Percentiles rank a stretch among this genome's conserved stretches.
Evolutionary conservation across 306 rosid species (phyloP).

Genomic region (Acacia acuminata): DNA sequence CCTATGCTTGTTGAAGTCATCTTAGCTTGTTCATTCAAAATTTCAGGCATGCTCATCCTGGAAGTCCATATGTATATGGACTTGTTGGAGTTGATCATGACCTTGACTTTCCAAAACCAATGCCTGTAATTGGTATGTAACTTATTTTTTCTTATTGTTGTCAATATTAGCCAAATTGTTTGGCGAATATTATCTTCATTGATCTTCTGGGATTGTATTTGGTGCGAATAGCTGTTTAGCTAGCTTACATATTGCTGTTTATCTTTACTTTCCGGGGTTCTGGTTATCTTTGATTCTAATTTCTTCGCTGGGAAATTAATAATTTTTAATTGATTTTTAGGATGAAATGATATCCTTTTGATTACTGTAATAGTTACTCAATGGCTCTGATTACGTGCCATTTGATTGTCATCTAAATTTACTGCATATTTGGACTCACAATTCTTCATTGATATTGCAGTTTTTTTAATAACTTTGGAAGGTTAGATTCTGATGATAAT

Average conservation of each 20-base stretch:
- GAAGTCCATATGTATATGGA: constrained; percentile 95
- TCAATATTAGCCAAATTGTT: not conserved
- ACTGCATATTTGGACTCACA: not conserved
- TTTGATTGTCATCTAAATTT: not conserved
- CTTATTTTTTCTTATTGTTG: not conserved
- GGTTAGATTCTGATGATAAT: constrained; percentile 16
- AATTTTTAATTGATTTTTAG: not conserved
- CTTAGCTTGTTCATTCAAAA: constrained; percentile 9
- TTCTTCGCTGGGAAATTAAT: not conserved
- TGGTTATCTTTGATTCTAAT: not conserved
- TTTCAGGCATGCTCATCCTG: constrained; percentile 98
- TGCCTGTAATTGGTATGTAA: constrained; percentile 89
- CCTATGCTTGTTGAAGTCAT: not conserved
- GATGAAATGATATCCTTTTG: not conserved
- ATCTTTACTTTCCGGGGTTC: not conserved
- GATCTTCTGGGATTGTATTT: not conserved
- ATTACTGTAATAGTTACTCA: not conserved
- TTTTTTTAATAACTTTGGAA: not conserved
- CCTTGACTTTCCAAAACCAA: constrained; percentile 96
- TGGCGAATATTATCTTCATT: not conserved
- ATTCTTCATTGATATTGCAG: not conserved
- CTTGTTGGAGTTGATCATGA: constrained; percentile 89
- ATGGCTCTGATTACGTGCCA: no score
- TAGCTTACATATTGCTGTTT: not conserved
- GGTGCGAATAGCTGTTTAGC: not conserved